Base-by-base conservation (phyloP, 2,329 filamentous ascomycete species). In the Arthroderma sp. region DNA sequence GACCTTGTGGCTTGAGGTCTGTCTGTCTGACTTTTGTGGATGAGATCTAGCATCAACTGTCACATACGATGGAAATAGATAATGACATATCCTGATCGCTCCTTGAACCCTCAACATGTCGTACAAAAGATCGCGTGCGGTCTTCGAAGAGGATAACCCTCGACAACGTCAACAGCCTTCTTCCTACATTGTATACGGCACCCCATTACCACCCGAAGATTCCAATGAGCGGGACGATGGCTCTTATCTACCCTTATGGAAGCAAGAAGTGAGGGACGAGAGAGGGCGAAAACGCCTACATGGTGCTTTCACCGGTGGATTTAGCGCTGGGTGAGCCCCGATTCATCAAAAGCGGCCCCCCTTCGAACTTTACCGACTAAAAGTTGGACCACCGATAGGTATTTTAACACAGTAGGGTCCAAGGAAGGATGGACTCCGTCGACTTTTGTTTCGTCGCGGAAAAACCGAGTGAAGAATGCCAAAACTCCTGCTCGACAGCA, bases 381-480 rank as follows among this genome's bases (percentile, higher is more conserved):
- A 36, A 43, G 45, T 34, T 29, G 49, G 48, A 46, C 44, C 48
- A 48, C 58, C 50, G 58, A 51, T 63, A 89, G 86, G 54, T 95
- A 96, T 66, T 96, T 91, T 68, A 98, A 98, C 62, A 94, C 88
- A 4, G 91, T 96, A 54, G 91, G 91, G 43, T 95, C 89, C 46
- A 96, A 96, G 65, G 89, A 98, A 71, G 91, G 91, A 68, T 98
- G 89, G 89, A 82, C 86, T 0, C 91, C 91, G 1, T 80, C 86
- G 22, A 83, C 85, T 0, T 98, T 96, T 62, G 81, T 94, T 6
- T 96, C 89, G 5, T 95, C 88, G 42, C 83, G 91, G 27, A 69
- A 77, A 34, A 86, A 85, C 56, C 83, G 87, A 45, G 78, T 74
- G 51, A 85, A 84, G 58, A 76, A 83, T 68, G 71, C 70, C n/a